Evolutionary conservation across 2,329 filamentous ascomycete genomes (phyloP).

Genomic region (Penicillium decumbens): DNA sequence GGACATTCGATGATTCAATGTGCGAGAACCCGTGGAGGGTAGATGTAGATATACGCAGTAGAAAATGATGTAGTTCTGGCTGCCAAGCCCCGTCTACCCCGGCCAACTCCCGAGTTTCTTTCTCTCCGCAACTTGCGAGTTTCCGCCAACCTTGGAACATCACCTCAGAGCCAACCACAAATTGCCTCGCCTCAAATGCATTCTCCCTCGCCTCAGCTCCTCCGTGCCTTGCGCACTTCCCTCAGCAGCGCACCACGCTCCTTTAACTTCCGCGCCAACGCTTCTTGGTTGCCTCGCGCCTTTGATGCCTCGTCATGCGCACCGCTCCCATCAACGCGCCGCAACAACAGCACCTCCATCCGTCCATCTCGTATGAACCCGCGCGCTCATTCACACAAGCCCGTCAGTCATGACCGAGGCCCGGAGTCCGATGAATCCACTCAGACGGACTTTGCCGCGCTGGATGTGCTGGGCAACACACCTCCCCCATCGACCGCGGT

Average conservation of each 20-base stretch:
- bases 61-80: background rate
- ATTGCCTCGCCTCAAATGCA: constrained; percentile 28
- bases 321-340: constrained; percentile 10
- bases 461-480: constrained; percentile 74
- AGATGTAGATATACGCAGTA: background rate
- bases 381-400: constrained; percentile 35
- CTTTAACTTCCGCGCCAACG: constrained; percentile 12
- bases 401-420: constrained; percentile 53
- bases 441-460: constrained; percentile 65
- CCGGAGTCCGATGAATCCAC: constrained; percentile 59
- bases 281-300: constrained; percentile 11
- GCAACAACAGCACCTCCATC: constrained; percentile 25
- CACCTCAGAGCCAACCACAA: background rate
- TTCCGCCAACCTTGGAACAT: background rate
- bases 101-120: background rate
- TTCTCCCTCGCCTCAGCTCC: constrained; percentile 40
- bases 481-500: constrained; percentile 76
- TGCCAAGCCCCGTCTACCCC: constrained; percentile 3
- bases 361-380: constrained; percentile 32
- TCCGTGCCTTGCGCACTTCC: constrained; percentile 40
- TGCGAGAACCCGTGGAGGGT: background rate
- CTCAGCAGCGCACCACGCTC: constrained; percentile 17
- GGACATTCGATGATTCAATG: constrained; percentile 8
- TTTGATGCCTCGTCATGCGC: constrained; percentile 4
- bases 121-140: background rate